Base-by-base conservation (phyloP, 345 rosid genomes). In the Camelina hispida region DNA sequence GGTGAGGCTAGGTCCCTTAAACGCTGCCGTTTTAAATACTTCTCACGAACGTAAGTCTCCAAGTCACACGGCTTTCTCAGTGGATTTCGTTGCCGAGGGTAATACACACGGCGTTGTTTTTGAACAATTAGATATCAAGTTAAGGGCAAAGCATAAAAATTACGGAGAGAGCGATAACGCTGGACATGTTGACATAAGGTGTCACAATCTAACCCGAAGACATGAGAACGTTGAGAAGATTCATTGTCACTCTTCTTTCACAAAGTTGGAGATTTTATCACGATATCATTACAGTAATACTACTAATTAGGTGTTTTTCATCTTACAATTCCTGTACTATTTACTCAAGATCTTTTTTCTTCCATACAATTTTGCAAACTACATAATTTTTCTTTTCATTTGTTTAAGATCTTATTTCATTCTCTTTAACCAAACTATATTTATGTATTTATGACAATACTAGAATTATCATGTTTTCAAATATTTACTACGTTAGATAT, bases 141-240 rank as follows among this genome's bases (percentile, higher is more conserved):
- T 73, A 14, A 66, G 58, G 2, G 78, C 28, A 16, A 20, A 6
- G 65, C 71, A 64, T 55, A 57, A 52, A 48, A 32, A 3, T 14
- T 64, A 42, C 46, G 2, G 3, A 20, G 7, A 4, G 3, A 1
- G 3, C 0, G 1, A 4, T 43, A 4, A 9, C 10, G 56, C 63
- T n/a, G 71, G 71, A 35, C 20, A 55, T 46, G 46, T 73, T 56
- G 14, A 44, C 34, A 12, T 65, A 10, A 56, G 2, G 16, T 73
- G 71, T 55, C 30, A 7, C 7, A 73, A 43, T 60, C 9, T 61
- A 2, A 50, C 68, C 13, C 47, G 30, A 65, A 56, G 50, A 47
- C 64, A 44, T 18, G 65, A 73, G 5, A 65, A 43, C 38, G 23
- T 63, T 32, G 70, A 73, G 17, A 64, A 73, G 65, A 65, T 73